A percentile compares a stretch with the other conserved stretches of the same genome.
phyloP scores from a whole-genome alignment of 768 basidiomycete species.

The Xerocomellus dryophilus region DNA sequence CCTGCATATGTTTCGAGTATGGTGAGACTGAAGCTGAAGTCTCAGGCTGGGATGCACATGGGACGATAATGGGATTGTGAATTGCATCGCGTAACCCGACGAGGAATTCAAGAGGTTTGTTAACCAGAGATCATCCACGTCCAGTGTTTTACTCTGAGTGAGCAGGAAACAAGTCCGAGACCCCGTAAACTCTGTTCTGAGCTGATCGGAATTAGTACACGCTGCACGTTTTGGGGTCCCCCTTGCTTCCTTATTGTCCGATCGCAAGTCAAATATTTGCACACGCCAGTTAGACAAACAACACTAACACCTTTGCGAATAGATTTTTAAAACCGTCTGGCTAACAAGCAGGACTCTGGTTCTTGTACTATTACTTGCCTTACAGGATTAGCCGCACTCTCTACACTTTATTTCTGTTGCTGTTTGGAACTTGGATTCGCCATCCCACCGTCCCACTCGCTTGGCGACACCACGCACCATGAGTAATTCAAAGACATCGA shows the following conservation, averaged over 20 bases:
- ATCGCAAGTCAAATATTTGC: slow-evolving; percentile 16
- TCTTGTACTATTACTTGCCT: not conserved
- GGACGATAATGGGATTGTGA: no score
- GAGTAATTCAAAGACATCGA: slow-evolving; percentile 5
- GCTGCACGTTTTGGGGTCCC: slow-evolving; percentile 13
- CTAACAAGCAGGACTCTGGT: not conserved
- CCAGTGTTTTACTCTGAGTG: not conserved
- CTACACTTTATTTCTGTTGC: not conserved
- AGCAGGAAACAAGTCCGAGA: not conserved
- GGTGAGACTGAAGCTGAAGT: not conserved
- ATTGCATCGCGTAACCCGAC: not conserved
- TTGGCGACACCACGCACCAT: slow-evolving; percentile 9
- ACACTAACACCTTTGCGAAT: slow-evolving; percentile 5
- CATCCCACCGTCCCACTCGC: not conserved
- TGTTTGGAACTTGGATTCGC: slow-evolving; percentile 11
- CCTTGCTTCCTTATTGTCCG: slow-evolving; percentile 7
- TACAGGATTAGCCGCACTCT: not conserved
- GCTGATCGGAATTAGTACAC: not conserved
- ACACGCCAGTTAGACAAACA: slow-evolving; percentile 17
- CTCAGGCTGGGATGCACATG: no score
- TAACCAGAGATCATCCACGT: not conserved
- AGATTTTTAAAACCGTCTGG: not conserved
- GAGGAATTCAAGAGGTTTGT: not conserved
- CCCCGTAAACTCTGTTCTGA: slow-evolving; percentile 22
- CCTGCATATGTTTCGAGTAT: not conserved